These are phyloP conservation scores for Abelmoschus esculentus DNA, from an alignment of 345 rosid species.

Conservation along the genomic window DNA sequence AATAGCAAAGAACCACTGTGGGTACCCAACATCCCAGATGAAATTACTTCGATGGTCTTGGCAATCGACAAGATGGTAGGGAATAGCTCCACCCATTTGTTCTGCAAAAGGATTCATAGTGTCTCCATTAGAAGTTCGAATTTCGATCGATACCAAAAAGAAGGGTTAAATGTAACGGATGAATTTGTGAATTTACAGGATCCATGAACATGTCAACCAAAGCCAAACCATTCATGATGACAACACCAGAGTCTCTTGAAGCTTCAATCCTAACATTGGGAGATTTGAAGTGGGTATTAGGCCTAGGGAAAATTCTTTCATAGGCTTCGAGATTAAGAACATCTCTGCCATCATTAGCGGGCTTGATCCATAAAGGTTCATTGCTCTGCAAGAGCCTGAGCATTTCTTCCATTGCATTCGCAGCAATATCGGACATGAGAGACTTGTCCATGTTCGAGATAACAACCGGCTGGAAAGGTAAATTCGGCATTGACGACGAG, in stretches of 20 bases:
- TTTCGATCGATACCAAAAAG: not conserved
- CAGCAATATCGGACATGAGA: conserved; percentile 64
- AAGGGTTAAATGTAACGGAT: not conserved
- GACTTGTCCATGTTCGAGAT: conserved; percentile 87
- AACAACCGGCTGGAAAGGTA: conserved; percentile 47
- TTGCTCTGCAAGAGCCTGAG: conserved; percentile 71
- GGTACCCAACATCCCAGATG: conserved; percentile 53
- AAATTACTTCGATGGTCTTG: conserved; percentile 66
- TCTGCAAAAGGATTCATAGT: conserved; percentile 33
- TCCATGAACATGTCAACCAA: conserved; percentile 94
- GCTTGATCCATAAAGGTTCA: conserved; percentile 73
- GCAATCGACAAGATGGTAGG: conserved; percentile 69
- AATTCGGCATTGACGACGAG: conserved; percentile 41
- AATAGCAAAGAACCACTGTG: conserved; percentile 68
- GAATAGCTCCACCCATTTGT: conserved; percentile 71
- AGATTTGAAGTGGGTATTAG: conserved; percentile 50
- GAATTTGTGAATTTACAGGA: conserved; percentile 41
- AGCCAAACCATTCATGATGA: conserved; percentile 75
- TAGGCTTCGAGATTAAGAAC: conserved; percentile 64
- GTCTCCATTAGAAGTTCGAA: not conserved
- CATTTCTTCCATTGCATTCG: conserved; percentile 71
- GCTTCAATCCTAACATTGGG: conserved; percentile 66
- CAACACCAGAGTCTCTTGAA: conserved; percentile 84
- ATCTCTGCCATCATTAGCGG: conserved; percentile 48
- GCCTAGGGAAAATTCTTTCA: conserved; percentile 56